These are phyloP conservation scores for Melampsora americana DNA, from an alignment of 1,284 basidiomycete genomes.

Conservation along the genomic window DNA sequence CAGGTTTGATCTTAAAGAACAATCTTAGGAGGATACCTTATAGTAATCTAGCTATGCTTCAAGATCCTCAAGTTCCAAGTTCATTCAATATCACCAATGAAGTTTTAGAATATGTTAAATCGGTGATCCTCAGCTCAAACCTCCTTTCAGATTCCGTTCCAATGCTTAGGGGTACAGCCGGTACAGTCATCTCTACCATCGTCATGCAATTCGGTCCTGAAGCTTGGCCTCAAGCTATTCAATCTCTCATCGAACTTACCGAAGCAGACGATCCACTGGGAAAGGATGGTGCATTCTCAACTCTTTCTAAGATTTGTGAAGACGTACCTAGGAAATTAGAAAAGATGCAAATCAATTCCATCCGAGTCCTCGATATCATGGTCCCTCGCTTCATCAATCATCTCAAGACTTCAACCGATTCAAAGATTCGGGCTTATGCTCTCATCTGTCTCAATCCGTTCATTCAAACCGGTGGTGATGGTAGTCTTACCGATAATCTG, in stretches of 20 bases:
- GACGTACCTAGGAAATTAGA: conserved; percentile 95
- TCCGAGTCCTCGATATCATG: conserved; percentile 84
- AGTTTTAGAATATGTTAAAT: conserved; percentile 75
- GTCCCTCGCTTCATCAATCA: conserved; percentile 88
- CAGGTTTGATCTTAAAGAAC: conserved; percentile 96
- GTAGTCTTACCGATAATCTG: conserved; percentile 81
- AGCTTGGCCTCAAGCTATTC: conserved; percentile 88
- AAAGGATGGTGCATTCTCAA: conserved; percentile 84
- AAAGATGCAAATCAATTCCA: conserved; percentile 75
- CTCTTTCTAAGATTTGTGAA: conserved; percentile 91
- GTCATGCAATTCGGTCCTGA: conserved; percentile 69
- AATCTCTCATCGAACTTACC: conserved; percentile 72
- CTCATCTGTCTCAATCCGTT: conserved; percentile 93
- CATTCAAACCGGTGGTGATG: conserved; percentile 71
- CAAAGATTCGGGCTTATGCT: conserved; percentile 88
- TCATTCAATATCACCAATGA: conserved; percentile 60
- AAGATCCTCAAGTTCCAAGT: not conserved
- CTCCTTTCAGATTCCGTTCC: conserved; percentile 69
- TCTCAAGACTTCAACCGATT: conserved; percentile 69
- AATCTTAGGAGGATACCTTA: conserved; percentile 58
- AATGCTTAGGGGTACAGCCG: conserved; percentile 85
- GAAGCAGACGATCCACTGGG: conserved; percentile 63
- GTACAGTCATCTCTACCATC: conserved; percentile 82
- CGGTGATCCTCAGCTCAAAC: conserved; percentile 68
- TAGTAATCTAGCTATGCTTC: conserved; percentile 55